Percentiles rank a stretch among this genome's conserved stretches.
Evolutionary conservation across 805 yeast genomes (phyloP).

Genomic region (Wickerhamomyces kurtzmanii): DNA sequence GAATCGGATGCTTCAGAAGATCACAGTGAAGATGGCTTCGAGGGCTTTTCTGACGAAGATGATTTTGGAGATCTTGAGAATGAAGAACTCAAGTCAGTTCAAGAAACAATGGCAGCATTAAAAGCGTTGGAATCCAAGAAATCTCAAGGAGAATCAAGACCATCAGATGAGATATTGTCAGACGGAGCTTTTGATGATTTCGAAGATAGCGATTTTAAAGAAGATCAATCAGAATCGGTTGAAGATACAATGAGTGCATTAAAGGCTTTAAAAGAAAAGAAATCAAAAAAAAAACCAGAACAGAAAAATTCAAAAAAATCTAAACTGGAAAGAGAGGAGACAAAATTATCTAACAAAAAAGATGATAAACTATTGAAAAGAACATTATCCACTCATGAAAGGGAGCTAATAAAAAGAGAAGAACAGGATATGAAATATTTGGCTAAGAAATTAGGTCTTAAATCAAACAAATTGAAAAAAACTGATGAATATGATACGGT

Average conservation of each 20-base stretch:
- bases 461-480: slow-evolving; percentile 40
- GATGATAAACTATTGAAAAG: slow-evolving; percentile 8
- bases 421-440: slow-evolving; percentile 77
- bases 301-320: slow-evolving; percentile 4
- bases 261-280: slow-evolving; percentile 27
- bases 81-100: slow-evolving; percentile 8
- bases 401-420: slow-evolving; percentile 42
- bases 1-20: slow-evolving; percentile 4
- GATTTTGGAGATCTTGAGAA: slow-evolving; percentile 18
- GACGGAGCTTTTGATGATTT: slow-evolving; percentile 6
- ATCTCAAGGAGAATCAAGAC: slow-evolving; percentile 2
- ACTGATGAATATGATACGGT: slow-evolving; percentile 63
- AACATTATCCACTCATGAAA: slow-evolving; percentile 31
- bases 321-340: slow-evolving; percentile 7
- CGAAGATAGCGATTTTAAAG: slow-evolving; percentile 11
- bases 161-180: slow-evolving; percentile 2
- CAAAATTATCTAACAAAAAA: slow-evolving; percentile 3
- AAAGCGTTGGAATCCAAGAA: slow-evolving; percentile 15
- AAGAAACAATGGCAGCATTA: slow-evolving; percentile 18
- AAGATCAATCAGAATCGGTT: slow-evolving; percentile 22
- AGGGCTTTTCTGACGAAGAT: slow-evolving; percentile 8
- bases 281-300: slow-evolving; percentile 6
- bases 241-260: slow-evolving; percentile 35
- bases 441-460: slow-evolving; percentile 71
- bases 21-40: slow-evolving; percentile 16